Percentiles rank a stretch among this genome's conserved stretches.
Evolutionary conservation across 768 basidiomycete species (phyloP).

Genomic region (Tylopilus felleus): DNA sequence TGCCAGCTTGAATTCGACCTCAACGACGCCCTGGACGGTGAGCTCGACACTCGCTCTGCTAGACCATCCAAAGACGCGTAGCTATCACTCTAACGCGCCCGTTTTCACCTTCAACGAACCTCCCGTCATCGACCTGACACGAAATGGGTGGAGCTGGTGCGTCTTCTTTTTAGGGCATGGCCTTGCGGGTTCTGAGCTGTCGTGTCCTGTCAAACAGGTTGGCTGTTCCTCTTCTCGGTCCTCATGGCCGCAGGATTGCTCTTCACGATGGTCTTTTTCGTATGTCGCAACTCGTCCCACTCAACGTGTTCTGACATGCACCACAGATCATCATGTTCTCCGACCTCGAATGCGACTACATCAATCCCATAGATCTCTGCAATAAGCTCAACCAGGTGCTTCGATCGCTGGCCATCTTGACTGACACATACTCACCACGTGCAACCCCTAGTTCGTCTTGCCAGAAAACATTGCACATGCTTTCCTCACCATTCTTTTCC

Average conservation of each 20-base stretch:
- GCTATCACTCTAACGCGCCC: neutral
- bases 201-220: constrained; percentile 50
- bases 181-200: no score
- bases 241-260: constrained; percentile 91
- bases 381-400: constrained; percentile 96
- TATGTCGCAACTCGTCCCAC: constrained; percentile 43
- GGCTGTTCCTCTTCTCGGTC: constrained; percentile 96
- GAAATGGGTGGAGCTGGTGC: constrained; percentile 44
- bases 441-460: constrained; percentile 76
- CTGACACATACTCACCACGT: neutral
- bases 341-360: constrained; percentile 98
- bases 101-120: neutral
- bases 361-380: constrained; percentile 99
- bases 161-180: constrained; percentile 15
- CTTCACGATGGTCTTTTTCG: constrained; percentile 99
- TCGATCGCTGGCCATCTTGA: constrained; percentile 1
- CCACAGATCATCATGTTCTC: constrained; percentile 99
- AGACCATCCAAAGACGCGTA: neutral
- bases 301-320: neutral
- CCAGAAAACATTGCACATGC: constrained; percentile 97
- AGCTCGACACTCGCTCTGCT: neutral
- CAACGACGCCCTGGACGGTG: neutral
- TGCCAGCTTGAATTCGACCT: neutral
- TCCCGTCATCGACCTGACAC: constrained; percentile 2
- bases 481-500: constrained; percentile 84